Evolutionary conservation across 805 yeast genomes (phyloP).

Genomic region (Candida verbasci): DNA sequence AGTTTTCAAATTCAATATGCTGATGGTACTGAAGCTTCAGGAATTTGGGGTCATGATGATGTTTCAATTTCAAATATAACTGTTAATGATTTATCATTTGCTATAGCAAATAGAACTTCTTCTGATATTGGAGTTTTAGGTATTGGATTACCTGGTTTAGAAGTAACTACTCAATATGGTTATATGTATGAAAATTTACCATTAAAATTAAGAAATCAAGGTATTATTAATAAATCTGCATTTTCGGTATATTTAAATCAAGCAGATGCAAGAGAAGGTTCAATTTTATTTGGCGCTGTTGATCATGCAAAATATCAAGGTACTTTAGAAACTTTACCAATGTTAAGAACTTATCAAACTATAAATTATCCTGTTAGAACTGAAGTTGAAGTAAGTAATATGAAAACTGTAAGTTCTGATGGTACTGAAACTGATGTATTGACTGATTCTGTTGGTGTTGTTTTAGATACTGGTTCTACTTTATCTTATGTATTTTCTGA

Average conservation of each 20-base stretch:
- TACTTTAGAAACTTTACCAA: constrained; percentile 27
- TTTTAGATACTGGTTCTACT: constrained; percentile 35
- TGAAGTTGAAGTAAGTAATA: constrained; percentile 41
- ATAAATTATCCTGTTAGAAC: constrained; percentile 36
- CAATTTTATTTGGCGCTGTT: constrained; percentile 40
- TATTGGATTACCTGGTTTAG: constrained; percentile 66
- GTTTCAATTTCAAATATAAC: constrained; percentile 47
- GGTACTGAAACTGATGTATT: constrained; percentile 12
- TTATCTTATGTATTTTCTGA: constrained; percentile 39
- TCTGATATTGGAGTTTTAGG: constrained; percentile 71
- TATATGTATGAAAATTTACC: constrained; percentile 39
- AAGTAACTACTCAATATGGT: constrained; percentile 42
- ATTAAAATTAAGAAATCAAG: constrained; percentile 25
- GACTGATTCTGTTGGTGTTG: constrained; percentile 18
- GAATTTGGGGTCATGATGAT: constrained; percentile 61
- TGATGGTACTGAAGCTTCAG: constrained; percentile 45
- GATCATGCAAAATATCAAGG: constrained; percentile 40
- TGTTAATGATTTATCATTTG: constrained; percentile 57
- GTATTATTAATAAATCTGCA: constrained; percentile 27
- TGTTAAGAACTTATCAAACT: constrained; percentile 13
- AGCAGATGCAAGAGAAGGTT: constrained; percentile 21
- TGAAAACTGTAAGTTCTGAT: constrained; percentile 21
- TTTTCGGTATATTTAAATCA: constrained; percentile 36
- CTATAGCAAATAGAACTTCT: constrained; percentile 64
- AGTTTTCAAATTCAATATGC: constrained; percentile 44